Conservation (phyloP, 345 rosid genomes). For the Eucalyptus pauciflora region DNA sequence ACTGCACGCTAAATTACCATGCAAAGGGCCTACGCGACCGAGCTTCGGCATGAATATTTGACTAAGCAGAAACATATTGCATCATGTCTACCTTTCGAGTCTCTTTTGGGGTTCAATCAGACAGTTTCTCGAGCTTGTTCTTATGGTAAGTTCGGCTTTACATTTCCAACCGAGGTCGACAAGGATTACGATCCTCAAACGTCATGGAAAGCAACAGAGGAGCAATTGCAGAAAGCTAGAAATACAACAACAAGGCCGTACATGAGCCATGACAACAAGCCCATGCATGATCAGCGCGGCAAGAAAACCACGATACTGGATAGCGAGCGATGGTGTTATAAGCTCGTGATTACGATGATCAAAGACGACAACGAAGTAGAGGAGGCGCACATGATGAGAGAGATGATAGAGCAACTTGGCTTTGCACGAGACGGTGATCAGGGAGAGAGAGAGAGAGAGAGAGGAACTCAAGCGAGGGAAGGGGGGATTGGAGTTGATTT, state of each 20-base stretch:
- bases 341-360: too few species aligned
- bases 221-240: background rate
- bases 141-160: background rate
- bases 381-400: too few species aligned
- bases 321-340: background rate
- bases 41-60: background rate
- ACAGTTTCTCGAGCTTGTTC: background rate
- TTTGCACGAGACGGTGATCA: too few species aligned
- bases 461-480: too few species aligned
- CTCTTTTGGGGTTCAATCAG: background rate
- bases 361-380: too few species aligned
- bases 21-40: background rate
- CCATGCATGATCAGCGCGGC: background rate
- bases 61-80: background rate
- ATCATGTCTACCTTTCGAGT: background rate
- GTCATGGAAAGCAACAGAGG: background rate
- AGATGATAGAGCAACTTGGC: too few species aligned
- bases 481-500: too few species aligned
- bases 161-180: background rate
- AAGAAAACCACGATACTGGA: background rate
- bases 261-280: background rate
- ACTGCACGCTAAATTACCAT: background rate
- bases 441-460: too few species aligned
- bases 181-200: background rate
- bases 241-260: background rate